Conservation (phyloP, 1,284 basidiomycete genomes). For the Ustilago xerochloae region DNA sequence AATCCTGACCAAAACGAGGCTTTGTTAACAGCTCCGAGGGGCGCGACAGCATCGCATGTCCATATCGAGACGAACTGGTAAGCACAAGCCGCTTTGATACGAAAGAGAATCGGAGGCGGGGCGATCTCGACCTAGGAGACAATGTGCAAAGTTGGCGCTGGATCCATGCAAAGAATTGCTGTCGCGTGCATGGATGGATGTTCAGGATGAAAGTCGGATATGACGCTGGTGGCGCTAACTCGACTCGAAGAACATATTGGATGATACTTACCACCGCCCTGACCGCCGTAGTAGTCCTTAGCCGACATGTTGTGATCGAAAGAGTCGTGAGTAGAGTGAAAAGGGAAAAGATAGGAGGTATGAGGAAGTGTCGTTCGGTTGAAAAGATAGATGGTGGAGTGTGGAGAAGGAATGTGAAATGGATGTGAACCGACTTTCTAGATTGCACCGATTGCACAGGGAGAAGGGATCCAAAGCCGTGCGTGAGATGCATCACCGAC, state of each 20-base stretch:
- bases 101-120: no score
- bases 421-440: background rate
- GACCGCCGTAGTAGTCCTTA: conserved; percentile 56
- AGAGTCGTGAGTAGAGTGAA: background rate
- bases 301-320: conserved; percentile 35
- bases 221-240: conserved; percentile 3
- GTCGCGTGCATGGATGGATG: no score
- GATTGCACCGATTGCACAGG: background rate
- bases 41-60: no score
- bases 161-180: no score
- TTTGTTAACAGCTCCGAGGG: no score
- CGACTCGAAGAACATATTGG: conserved; percentile 1
- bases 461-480: background rate
- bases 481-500: no score
- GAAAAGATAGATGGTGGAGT: conserved; percentile 1
- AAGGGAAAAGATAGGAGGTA: background rate
- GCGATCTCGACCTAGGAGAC: no score
- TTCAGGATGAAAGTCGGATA: background rate
- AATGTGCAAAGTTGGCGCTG: no score
- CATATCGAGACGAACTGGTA: background rate
- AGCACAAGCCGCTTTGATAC: no score
- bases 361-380: background rate
- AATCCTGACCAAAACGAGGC: no score
- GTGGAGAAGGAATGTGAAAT: background rate
- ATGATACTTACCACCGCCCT: conserved; percentile 39